A percentile compares a stretch with the other conserved stretches of the same genome.
Conservation (phyloP, 768 basidiomycete species). For the Gloeopeniophorella convolvens region DNA sequence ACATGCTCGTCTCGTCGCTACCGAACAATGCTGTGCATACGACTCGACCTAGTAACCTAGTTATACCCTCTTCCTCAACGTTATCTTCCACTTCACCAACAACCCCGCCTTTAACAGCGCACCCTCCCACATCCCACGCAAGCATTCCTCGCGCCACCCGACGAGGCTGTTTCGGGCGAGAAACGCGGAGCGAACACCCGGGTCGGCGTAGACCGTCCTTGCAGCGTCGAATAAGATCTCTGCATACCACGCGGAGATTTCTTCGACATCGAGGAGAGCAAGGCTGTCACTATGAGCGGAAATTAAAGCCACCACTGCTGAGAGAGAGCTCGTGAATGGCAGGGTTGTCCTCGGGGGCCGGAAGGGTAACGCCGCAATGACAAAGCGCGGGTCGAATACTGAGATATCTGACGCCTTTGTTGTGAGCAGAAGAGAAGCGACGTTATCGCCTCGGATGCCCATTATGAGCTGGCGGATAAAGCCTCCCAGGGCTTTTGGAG, state of each 20-base stretch:
- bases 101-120: constrained; percentile 1
- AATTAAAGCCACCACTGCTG: background rate
- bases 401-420: background rate
- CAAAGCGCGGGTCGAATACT: background rate
- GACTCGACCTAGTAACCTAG: background rate
- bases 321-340: background rate
- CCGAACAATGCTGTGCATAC: no score
- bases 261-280: background rate
- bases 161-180: background rate
- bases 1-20: no score
- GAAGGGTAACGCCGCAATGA: background rate
- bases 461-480: background rate
- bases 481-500: background rate
- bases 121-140: background rate
- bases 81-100: constrained; percentile 3
- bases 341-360: background rate
- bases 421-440: background rate
- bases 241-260: background rate
- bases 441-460: background rate
- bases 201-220: background rate
- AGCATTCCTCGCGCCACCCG: background rate
- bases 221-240: background rate
- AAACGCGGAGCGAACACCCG: background rate
- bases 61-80: background rate
- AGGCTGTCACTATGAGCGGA: background rate